Conservation (phyloP, 129 eudicot species). For the Silybum marianum region DNA sequence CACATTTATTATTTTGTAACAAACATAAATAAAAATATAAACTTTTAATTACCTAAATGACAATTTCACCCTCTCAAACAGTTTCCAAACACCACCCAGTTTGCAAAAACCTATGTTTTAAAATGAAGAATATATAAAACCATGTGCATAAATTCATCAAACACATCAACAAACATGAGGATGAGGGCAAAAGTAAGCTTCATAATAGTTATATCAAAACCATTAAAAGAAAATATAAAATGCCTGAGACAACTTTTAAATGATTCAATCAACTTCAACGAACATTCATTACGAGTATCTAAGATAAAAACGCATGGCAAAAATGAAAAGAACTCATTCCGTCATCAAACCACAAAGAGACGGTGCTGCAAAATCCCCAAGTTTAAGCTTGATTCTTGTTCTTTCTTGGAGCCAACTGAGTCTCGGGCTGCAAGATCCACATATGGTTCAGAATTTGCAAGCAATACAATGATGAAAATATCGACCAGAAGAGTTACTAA, state of each 20-base stretch:
- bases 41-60: neutral
- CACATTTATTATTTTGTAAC: too few species aligned
- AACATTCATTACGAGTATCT: neutral
- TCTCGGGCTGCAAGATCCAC: slow-evolving; percentile 41
- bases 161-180: neutral
- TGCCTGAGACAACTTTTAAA: neutral
- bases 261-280: neutral
- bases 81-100: too few species aligned
- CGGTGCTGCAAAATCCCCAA: slow-evolving; percentile 19
- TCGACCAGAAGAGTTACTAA: neutral
- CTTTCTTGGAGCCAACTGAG: slow-evolving; percentile 50
- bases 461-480: neutral
- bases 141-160: neutral
- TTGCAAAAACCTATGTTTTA: too few species aligned
- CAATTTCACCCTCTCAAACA: neutral
- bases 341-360: slow-evolving; percentile 12
- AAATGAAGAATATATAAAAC: too few species aligned
- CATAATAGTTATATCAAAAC: neutral
- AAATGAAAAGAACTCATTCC: neutral
- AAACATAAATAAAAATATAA: neutral
- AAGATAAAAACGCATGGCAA: neutral
- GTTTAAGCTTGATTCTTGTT: slow-evolving; percentile 27
- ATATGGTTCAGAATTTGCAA: neutral
- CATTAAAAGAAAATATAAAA: neutral
- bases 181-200: neutral